phyloP scores from a whole-genome alignment of 2,329 filamentous ascomycete species.

The Knoxdaviesia capensis region DNA sequence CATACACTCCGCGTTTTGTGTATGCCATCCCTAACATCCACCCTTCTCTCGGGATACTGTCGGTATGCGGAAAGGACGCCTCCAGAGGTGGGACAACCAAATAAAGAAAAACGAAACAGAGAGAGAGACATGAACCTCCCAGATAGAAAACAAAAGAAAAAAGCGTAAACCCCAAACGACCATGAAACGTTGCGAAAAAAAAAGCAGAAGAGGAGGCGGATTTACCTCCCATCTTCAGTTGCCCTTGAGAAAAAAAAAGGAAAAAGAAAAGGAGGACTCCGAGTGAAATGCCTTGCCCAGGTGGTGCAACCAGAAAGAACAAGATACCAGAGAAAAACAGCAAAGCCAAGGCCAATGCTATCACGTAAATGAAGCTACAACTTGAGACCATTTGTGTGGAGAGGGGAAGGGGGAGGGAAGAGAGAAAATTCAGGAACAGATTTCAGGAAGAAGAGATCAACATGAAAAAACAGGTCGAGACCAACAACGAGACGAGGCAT shows the following conservation, averaged over 20 bases:
- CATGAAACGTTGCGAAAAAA: neutral
- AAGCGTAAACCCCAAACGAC: neutral
- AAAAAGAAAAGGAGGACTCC: neutral
- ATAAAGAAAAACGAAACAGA: neutral
- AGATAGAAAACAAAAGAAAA: slow-evolving; percentile 1
- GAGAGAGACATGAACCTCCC: neutral
- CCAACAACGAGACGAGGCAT: no score
- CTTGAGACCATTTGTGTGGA: neutral
- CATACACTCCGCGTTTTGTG: no score
- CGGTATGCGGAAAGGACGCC: no score
- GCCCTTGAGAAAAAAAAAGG: neutral
- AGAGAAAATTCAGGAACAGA: no score
- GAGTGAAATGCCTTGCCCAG: neutral
- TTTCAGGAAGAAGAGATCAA: no score
- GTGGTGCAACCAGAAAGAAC: no score
- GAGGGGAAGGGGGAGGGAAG: neutral
- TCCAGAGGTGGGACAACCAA: neutral
- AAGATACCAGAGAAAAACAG: neutral
- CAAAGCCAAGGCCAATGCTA: neutral
- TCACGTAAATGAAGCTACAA: neutral
- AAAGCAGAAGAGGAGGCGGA: neutral
- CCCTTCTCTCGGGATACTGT: no score
- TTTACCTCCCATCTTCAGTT: no score
- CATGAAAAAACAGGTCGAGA: no score
- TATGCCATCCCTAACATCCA: no score